Conservation (phyloP, 768 basidiomycete genomes). For the Boletellus ananiceps region DNA sequence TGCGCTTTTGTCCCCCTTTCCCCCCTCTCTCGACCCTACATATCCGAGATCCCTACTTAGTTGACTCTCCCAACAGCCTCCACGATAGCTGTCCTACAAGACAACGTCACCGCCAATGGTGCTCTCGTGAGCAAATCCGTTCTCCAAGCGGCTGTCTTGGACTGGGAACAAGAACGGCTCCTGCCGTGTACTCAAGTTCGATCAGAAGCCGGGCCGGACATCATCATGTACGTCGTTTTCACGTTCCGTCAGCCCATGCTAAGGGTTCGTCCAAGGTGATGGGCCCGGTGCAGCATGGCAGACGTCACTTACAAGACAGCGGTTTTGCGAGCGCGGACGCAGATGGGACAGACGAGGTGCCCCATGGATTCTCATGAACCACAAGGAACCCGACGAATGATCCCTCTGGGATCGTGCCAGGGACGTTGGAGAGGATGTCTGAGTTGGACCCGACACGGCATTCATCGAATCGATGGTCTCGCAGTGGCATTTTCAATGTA, state of each 20-base stretch:
- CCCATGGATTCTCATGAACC: conserved; percentile 60
- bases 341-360: conserved; percentile 31
- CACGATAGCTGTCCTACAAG: conserved; percentile 72
- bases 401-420: conserved; percentile 62
- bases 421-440: conserved; percentile 7
- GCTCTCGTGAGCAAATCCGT: conserved; percentile 29
- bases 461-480: too few species aligned
- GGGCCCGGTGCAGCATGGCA: conserved; percentile 64
- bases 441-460: too few species aligned
- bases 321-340: conserved; percentile 58
- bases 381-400: conserved; percentile 77
- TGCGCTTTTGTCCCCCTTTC: conserved; percentile 1
- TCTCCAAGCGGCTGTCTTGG: conserved; percentile 43
- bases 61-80: conserved; percentile 47
- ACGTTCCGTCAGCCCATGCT: too few species aligned
- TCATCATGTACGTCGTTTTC: conserved; percentile 56
- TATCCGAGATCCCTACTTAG: too few species aligned
- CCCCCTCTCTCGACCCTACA: too few species aligned
- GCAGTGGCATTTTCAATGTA: too few species aligned
- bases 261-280: background rate
- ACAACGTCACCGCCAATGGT: conserved; percentile 55
- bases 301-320: conserved; percentile 91
- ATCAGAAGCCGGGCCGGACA: conserved; percentile 44
- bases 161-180: conserved; percentile 69
- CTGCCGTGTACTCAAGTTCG: conserved; percentile 43